Base-by-base conservation (phyloP, 371 early-diverging fungal species). In the Lichtheimia ramosa region DNA sequence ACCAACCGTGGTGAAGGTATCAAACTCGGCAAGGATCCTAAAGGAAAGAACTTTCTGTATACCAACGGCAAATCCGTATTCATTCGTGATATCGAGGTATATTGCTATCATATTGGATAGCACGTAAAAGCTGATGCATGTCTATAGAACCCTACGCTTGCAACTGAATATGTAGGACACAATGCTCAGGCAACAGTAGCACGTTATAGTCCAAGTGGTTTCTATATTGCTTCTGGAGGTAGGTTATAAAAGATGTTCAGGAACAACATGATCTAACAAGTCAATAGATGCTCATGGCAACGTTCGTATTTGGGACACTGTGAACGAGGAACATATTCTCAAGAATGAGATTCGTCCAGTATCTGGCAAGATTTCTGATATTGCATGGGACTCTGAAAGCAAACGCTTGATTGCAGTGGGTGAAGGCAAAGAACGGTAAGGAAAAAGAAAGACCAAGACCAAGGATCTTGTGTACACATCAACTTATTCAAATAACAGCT, bases 191-290 rank as follows among this genome's bases (percentile, higher is more conserved):
- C 91, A 3, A 95, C 93, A 6, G 96, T 94, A 14, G 97, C 97
- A 13, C 80, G 90, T 48, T 96, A 89, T 67, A 84, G 96, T 27
- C 96, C 97, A 0, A 89, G 91, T 56, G 97, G 98, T 41, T 95
- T 84, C 75, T 98, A 97, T 76, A 89, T 95, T 58, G 96, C 97
- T 1, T 95, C 96, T 25, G 97, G 92, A 69, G 96, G 93, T 93
- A 77, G 16, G 24, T 28, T 28, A 4, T 18, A 7, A 21, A 24
- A 25, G 50, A 0, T 1, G 5, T 40, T 55, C 14, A 12, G 34
- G 1, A n/a, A 10, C 21, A 39, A 54, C 54, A 53, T 14, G 10
- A 34, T 34, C 16, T n/a, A 13, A 24, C 2, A 5, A 23, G 5
- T 23, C 2, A 40, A 39, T 66, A 91, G 96, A 96, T 73, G 84